These are phyloP conservation scores for Spinellus fusiger DNA, from an alignment of 192 early-diverging fungal genomes.

Conservation along the genomic window DNA sequence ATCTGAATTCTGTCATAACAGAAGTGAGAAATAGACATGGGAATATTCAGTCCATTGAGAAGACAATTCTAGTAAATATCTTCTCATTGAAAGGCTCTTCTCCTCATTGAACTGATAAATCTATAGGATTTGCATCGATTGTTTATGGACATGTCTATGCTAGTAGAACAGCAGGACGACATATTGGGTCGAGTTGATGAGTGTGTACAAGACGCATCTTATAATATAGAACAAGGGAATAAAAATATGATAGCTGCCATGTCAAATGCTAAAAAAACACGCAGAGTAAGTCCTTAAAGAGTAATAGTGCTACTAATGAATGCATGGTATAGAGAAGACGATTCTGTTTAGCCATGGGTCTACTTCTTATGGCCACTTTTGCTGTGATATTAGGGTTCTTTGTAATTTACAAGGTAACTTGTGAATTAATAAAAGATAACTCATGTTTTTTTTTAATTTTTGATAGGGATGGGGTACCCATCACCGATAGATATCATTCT, in stretches of 20 bases:
- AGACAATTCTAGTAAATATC: conserved; percentile 65
- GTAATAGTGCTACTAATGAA: too few relatives aligned
- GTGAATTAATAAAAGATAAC: too few relatives aligned
- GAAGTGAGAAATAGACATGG: conserved; percentile 80
- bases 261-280: conserved; percentile 18
- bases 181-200: conserved; percentile 63
- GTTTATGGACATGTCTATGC: conserved; percentile 82
- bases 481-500: too few relatives aligned
- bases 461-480: too few relatives aligned
- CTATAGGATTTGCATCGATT: conserved; percentile 77
- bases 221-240: conserved; percentile 21
- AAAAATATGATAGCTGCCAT: conserved; percentile 20
- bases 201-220: conserved; percentile 35
- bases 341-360: too few relatives aligned
- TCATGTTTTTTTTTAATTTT: too few relatives aligned
- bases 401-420: too few relatives aligned
- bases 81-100: background rate
- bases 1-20: conserved; percentile 64
- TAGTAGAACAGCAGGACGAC: conserved; percentile 74
- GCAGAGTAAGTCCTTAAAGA: conserved; percentile 16
- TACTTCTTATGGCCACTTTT: too few relatives aligned
- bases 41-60: conserved; percentile 82
- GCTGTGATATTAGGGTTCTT: too few relatives aligned
- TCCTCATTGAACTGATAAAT: background rate
- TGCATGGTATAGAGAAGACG: too few relatives aligned